phyloP scores from a whole-genome alignment of 176 grass and related monocot species.

The Lolium rigidum region DNA sequence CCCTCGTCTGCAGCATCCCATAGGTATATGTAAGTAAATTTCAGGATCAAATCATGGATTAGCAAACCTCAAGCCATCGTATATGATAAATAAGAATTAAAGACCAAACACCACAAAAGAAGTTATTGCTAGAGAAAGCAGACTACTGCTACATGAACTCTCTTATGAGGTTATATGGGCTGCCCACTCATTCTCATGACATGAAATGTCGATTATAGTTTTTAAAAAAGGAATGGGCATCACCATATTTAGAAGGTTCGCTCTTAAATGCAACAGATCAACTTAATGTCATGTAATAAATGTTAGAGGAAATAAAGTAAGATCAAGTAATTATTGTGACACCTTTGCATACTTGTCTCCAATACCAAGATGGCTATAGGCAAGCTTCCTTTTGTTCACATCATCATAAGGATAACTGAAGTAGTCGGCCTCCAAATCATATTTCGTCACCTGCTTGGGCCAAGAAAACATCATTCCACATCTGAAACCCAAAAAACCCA shows the following conservation, averaged over 20 bases:
- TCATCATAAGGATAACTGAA: constrained; percentile 83
- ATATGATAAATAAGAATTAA: neutral
- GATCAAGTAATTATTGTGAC: constrained; percentile 11
- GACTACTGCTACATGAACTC: too few species aligned
- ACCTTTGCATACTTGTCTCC: constrained; percentile 92
- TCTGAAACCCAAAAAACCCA: too few species aligned
- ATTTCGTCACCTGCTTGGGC: constrained; percentile 44
- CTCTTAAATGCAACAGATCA: constrained; percentile 14
- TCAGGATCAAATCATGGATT: too few species aligned
- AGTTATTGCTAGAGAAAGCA: constrained; percentile 13
- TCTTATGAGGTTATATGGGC: constrained; percentile 16
- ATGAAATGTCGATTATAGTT: constrained; percentile 19
- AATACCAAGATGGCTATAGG: constrained; percentile 82
- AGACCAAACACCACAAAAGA: constrained; percentile 18
- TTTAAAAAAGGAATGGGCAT: constrained; percentile 2
- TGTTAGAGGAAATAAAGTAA: neutral
- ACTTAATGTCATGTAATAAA: constrained; percentile 35
- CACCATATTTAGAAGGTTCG: neutral
- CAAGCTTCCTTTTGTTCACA: constrained; percentile 87
- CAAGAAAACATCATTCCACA: too few species aligned
- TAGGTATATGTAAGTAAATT: too few species aligned
- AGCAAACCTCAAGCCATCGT: too few species aligned
- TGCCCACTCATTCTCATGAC: constrained; percentile 15
- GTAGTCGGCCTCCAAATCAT: constrained; percentile 83
- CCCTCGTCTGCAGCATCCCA: too few species aligned